phyloP scores from a whole-genome alignment of 345 rosid genomes.

The Hevea brasiliensis region DNA sequence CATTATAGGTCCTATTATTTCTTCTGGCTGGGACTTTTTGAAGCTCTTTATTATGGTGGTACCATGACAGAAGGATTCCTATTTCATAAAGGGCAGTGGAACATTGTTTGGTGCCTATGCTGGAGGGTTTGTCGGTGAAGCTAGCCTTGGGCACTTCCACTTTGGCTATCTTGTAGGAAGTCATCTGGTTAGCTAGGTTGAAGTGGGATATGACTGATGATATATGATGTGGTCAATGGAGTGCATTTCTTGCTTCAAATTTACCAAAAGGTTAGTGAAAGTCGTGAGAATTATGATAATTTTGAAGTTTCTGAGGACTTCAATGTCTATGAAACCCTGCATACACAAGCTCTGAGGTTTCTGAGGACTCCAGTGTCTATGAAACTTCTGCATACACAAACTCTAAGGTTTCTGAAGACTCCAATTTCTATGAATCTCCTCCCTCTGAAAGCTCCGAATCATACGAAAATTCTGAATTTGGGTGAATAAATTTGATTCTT shows the following conservation, averaged over 20 bases:
- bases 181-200: conserved; percentile 88
- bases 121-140: conserved; percentile 76
- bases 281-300: not conserved
- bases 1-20: conserved; percentile 84
- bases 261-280: conserved; percentile 30
- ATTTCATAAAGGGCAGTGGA: conserved; percentile 86
- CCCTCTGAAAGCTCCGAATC: conserved; percentile 13
- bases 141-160: conserved; percentile 71
- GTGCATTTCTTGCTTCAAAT: conserved; percentile 51
- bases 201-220: conserved; percentile 92
- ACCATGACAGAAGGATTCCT: conserved; percentile 78
- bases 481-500: conserved; percentile 5
- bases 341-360: not conserved
- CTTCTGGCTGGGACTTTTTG: conserved; percentile 98
- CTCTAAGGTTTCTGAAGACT: conserved; percentile 8
- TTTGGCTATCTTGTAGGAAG: conserved; percentile 91
- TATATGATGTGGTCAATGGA: conserved; percentile 80
- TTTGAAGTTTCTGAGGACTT: not conserved
- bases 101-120: conserved; percentile 83
- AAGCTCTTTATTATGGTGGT: conserved; percentile 89
- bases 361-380: conserved; percentile 13
- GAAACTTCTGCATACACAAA: conserved; percentile 10
- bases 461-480: conserved; percentile 8
- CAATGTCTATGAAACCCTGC: conserved; percentile 8
- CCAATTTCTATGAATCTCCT: conserved; percentile 18